Evolutionary conservation across 192 early-diverging fungal species (phyloP), one percentile per base, ranked within the genome.

Genomic region (Backusella tuberculispora): DNA sequence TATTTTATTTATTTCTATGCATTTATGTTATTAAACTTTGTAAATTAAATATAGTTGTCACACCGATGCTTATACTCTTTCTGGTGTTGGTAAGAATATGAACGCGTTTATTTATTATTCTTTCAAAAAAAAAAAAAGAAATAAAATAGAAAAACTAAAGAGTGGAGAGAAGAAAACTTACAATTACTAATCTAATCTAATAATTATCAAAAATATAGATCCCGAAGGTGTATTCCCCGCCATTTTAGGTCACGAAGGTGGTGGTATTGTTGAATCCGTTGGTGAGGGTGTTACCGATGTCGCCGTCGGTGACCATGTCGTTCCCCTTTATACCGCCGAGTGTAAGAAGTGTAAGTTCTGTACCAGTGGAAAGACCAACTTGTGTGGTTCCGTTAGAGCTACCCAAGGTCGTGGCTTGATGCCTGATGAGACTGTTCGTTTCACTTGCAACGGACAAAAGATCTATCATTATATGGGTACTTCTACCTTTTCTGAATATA

Each of bases 261-360:
- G 93, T 38, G 95, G 95, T 79, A 77, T 98, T 67, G 98, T 99
- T 40, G 98, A 98, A 83, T 96, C 95, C 43, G 89, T 99, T 15
- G 98, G 98, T 74, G 96, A 97, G 71, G 92, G 92, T 60, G 98
- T 99, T 6, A 98, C 98, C 38, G 90, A 90, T 42, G 93, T 99
- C 37, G 79, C 86, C 50, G 85, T 87, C 1, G 98, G 98, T n/a
- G 98, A 99, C 80, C 96, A 97, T 75, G 98, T 99, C 26, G 90
- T 99, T 69, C 98, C 98, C 21, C 88, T 98, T 29, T 99, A 94
- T 83, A 93, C 90, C 7, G 87, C 93, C 42, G 92, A 97, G 83
- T 98, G 97, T 85, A 80, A 88, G 46, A 80, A 95, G 77, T 99
- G 98, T 92, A 98, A 98, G 85, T 97, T 99, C 86, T 99, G 98